Evolutionary conservation across 805 yeast species (phyloP), one percentile per base, ranked within the genome.

Genomic region (Candida manassasensis): DNA sequence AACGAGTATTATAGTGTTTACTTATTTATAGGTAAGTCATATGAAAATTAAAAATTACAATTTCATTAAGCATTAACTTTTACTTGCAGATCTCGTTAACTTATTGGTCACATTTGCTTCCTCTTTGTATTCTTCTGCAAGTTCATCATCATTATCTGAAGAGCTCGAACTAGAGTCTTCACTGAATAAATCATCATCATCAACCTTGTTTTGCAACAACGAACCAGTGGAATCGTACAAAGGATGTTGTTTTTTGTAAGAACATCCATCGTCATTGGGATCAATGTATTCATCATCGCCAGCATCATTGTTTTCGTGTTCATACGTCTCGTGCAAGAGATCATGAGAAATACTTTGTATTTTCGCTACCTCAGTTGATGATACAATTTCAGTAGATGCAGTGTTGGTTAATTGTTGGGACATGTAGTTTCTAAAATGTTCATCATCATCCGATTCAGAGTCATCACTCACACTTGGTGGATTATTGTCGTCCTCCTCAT

Each of bases 251-350:
- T 76, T 80, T 35, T 77, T 76, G 55, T 83, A 83, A 1, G 85
- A 79, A 50, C 75, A 77, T 0, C 90, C 90, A 49, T 83, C 90
- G 53, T 84, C 90, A 49, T 83, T 81, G 1, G 90, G 89, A 51
- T 83, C 89, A 47, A 75, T 77, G 48, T 83, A 81, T 41, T 80
- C 88, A 40, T 82, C 87, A 65, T 82, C 87, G 9, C 74, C 84
- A 18, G 73, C 73, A 19, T 66, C 67, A 13, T 35, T 27, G 21
- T 22, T 12, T 6, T 49, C 44, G 29, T 54, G 61, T 24, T 56
- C 59, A 12, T 47, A 55, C 7, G 58, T 65, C 22, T 55, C 62
- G 26, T 67, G 33, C 18, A 17, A 25, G 4, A 19, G 32, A 10
- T 16, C 18, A 15, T 41, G 47, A 36, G 12, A 53, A 59, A 40